Percentiles rank a stretch among this genome's conserved stretches.
These are phyloP conservation scores for Cyathus striatus DNA, from an alignment of 768 basidiomycete genomes.

Conservation along the genomic window DNA sequence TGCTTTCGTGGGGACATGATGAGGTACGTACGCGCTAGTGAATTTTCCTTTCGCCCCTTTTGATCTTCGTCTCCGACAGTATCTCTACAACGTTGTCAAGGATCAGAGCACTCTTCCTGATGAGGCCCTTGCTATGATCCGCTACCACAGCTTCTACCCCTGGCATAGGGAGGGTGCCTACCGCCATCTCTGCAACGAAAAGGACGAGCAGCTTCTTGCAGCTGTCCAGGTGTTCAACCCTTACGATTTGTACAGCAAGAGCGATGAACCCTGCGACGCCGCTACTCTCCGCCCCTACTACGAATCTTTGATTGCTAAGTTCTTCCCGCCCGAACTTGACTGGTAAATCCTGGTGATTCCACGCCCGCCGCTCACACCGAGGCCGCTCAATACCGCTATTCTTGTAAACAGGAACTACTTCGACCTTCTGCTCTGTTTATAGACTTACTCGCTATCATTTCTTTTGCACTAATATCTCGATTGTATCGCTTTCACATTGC, in stretches of 20 bases:
- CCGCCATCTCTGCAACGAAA: slow-evolving; percentile 69
- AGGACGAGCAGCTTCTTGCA: slow-evolving; percentile 56
- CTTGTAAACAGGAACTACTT: no score
- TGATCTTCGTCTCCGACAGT: slow-evolving; percentile 40
- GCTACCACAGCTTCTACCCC: slow-evolving; percentile 94
- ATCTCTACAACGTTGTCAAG: slow-evolving; percentile 80
- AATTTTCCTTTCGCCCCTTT: slow-evolving; percentile 5
- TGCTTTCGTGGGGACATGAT: slow-evolving; percentile 90
- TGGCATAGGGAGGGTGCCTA: slow-evolving; percentile 93
- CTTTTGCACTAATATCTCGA: not conserved
- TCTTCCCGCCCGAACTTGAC: slow-evolving; percentile 76
- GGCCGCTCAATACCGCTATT: not conserved
- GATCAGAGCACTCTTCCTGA: slow-evolving; percentile 76
- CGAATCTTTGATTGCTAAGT: slow-evolving; percentile 74
- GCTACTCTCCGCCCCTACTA: slow-evolving; percentile 79
- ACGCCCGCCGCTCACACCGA: not conserved
- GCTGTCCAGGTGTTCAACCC: slow-evolving; percentile 90
- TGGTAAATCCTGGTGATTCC: slow-evolving; percentile 45
- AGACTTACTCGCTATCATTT: not conserved
- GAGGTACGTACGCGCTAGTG: slow-evolving; percentile 54
- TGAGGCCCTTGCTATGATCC: slow-evolving; percentile 86
- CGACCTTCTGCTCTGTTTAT: not conserved
- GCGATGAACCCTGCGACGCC: slow-evolving; percentile 59
- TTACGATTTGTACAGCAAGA: slow-evolving; percentile 92
- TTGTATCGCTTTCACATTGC: not conserved